Conservation (phyloP, 257 asterid genomes). For the Nicotiana noctiflora region DNA sequence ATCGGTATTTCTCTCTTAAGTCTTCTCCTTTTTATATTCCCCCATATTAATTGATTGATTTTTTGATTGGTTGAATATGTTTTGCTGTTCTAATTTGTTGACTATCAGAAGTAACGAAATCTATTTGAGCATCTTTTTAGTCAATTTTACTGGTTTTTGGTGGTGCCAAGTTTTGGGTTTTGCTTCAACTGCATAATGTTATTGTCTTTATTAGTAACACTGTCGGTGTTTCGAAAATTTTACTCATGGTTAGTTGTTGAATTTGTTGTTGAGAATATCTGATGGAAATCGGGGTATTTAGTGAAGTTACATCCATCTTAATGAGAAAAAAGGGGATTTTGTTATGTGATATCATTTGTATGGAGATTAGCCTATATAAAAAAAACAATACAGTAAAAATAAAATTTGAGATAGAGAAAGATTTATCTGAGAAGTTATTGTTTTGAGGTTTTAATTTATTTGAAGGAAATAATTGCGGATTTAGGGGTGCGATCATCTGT, state of each 20-base stretch:
- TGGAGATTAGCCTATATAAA: background rate
- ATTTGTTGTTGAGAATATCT: background rate
- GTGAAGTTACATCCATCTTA: background rate
- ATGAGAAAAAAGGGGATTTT: background rate
- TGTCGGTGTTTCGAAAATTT: background rate
- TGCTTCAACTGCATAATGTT: background rate
- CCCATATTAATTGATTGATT: background rate
- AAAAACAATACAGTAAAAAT: background rate
- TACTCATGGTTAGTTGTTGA: background rate
- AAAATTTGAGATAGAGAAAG: background rate
- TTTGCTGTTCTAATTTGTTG: background rate
- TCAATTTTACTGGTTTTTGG: background rate
- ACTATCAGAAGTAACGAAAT: background rate
- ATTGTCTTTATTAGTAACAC: background rate
- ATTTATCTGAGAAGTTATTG: background rate
- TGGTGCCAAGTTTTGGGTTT: background rate
- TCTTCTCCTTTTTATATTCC: background rate
- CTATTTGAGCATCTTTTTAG: background rate
- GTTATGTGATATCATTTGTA: background rate
- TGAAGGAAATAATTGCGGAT: background rate
- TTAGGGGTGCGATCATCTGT: background rate
- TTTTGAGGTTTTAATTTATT: background rate
- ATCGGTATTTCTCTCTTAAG: conserved; percentile 12
- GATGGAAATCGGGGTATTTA: background rate
- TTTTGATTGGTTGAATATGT: background rate